These are phyloP conservation scores for Colletotrichum neosansevieriae DNA, from an alignment of 2,329 filamentous ascomycete genomes.

Conservation along the genomic window DNA sequence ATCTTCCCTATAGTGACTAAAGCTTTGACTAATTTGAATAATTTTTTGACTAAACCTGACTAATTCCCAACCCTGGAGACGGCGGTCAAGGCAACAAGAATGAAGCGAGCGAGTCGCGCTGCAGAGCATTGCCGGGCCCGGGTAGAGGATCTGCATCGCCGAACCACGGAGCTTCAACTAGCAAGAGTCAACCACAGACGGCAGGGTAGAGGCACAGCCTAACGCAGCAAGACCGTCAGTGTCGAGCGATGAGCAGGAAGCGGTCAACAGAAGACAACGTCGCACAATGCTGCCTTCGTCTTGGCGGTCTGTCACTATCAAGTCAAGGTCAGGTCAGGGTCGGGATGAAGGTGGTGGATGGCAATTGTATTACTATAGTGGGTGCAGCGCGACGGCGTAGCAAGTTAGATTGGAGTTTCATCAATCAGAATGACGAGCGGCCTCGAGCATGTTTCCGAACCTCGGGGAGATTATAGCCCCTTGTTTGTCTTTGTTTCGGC, in stretches of 20 bases:
- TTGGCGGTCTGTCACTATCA: slow-evolving; percentile 27
- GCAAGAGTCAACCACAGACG: not conserved
- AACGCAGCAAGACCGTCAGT: not conserved
- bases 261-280: slow-evolving; percentile 20
- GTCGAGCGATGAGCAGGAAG: slow-evolving; percentile 2
- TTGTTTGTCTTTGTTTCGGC: not conserved
- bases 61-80: too few relatives aligned
- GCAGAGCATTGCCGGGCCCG: too few relatives aligned
- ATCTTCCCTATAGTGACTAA: too few relatives aligned
- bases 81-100: not conserved
- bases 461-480: not conserved
- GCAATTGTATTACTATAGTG: not conserved
- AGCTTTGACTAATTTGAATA: too few relatives aligned
- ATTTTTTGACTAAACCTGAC: too few relatives aligned
- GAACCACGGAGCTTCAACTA: too few relatives aligned
- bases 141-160: too few relatives aligned
- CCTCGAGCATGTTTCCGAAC: slow-evolving; percentile 1
- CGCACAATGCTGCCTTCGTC: not conserved
- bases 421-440: slow-evolving; percentile 30
- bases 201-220: not conserved
- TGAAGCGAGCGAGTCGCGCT: too few relatives aligned
- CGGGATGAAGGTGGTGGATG: slow-evolving; percentile 1
- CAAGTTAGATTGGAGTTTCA: slow-evolving; percentile 20
- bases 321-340: slow-evolving; percentile 1
- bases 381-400: slow-evolving; percentile 14